phyloP scores from a whole-genome alignment of 179 eudicot genomes.

The Spergularia azorica region DNA sequence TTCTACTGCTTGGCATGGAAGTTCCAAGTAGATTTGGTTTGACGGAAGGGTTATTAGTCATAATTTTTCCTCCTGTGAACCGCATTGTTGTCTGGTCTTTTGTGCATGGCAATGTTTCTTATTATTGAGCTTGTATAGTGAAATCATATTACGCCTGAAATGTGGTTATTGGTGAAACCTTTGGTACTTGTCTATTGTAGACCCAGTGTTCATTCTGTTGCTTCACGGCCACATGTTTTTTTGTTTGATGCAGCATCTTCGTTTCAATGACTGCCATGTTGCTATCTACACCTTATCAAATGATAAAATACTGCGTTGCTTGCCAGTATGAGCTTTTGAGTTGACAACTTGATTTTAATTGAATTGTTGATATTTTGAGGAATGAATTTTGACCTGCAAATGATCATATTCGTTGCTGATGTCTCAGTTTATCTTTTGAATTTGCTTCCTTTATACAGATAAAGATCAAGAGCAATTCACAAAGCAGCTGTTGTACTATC shows the following conservation, averaged over 20 bases:
- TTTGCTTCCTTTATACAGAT: constrained; percentile 43
- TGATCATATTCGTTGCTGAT: constrained; percentile 13
- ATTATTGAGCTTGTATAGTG: background rate
- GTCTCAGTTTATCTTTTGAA: constrained; percentile 15
- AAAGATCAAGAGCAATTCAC: constrained; percentile 95
- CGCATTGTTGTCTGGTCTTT: background rate
- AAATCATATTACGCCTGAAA: background rate
- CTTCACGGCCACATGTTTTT: too few relatives aligned
- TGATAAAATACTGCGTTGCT: too few relatives aligned
- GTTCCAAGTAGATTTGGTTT: background rate
- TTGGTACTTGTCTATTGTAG: background rate
- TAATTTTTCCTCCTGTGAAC: background rate
- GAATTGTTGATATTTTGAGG: background rate
- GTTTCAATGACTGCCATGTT: too few relatives aligned
- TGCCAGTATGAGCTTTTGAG: background rate
- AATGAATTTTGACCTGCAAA: background rate
- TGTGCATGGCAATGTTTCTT: background rate
- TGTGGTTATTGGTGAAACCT: background rate
- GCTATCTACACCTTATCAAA: too few relatives aligned
- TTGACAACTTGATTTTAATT: background rate
- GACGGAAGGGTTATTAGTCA: constrained; percentile 1
- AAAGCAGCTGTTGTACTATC: constrained; percentile 86
- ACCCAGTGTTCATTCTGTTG: background rate
- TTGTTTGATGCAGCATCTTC: too few relatives aligned
- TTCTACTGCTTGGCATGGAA: background rate